Base-by-base conservation (phyloP, 2,329 filamentous ascomycete species). In the Ophiocordyceps robertsii region DNA sequence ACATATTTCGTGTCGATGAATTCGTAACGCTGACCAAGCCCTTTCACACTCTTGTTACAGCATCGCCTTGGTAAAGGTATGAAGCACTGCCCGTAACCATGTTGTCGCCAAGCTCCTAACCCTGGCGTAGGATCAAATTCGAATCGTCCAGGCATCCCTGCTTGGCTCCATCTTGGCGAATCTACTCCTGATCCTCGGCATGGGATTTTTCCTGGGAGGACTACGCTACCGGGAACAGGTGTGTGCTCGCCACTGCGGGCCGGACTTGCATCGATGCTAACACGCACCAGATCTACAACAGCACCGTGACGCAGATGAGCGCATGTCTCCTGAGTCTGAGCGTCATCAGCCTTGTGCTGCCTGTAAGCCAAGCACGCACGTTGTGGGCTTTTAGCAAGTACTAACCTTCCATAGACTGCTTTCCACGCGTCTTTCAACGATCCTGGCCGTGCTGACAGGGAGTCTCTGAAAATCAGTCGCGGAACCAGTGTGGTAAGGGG, bases 261-360 rank as follows among this genome's bases (percentile, higher is more conserved):
- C 7, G n/a, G n/a, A n/a, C 10, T 38, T 12, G 1, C 10, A 10
- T 5, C 11, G 12, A 31, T 33, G 9, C 42, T 47, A 21, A 51
- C 31, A 21, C 2, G 9, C 4, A 29, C 6, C 42, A 84, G 76
- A 81, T 95, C 48, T 95, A 95, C 66, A 95, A 95, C 65, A 92
- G 80, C 63, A 95, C 86, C 19, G 86, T 95, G 45, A 95, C 88
- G 1, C 88, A 95, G 60, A 95, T 95, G 86, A 95, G 87, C 58
- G 89, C 89, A 41, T 94, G 87, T 65, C 70, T 95, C 52, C 75
- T 95, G 51, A 93, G 86, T 68, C 63, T 95, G 61, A 89, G 84
- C 56, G 89, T 94, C 46, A 89, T 86, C 63, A 95, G 88, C 67
- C 69, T 95, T 19, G 73, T 95, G 24, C 65, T 95, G 12, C 88